Evolutionary conservation across 306 rosid species (phyloP).

Genomic region (Glycine tomentella): DNA sequence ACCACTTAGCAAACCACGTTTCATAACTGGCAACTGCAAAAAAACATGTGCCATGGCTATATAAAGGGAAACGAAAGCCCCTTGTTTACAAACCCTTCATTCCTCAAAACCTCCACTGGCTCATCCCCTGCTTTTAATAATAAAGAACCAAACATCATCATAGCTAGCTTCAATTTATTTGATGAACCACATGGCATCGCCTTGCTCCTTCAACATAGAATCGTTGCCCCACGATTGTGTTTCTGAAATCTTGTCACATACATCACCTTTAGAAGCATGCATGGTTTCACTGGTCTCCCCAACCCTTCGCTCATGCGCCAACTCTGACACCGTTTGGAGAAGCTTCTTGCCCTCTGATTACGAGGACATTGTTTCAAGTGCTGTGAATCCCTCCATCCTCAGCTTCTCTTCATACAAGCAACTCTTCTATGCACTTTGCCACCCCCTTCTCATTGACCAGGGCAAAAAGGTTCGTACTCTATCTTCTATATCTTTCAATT

Average conservation of each 20-base stretch:
- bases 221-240: constrained; percentile 63
- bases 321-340: constrained; percentile 67
- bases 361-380: constrained; percentile 46
- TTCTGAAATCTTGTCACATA: constrained; percentile 48
- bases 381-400: constrained; percentile 37
- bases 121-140: too few relatives aligned
- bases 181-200: constrained; percentile 11
- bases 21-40: background rate
- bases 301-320: constrained; percentile 47
- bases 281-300: constrained; percentile 56
- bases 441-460: constrained; percentile 56
- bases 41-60: background rate
- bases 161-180: too few relatives aligned
- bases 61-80: background rate
- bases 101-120: too few relatives aligned
- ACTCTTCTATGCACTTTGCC: constrained; percentile 54
- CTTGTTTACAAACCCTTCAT: background rate
- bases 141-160: too few relatives aligned
- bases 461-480: constrained; percentile 54
- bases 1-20: too few relatives aligned
- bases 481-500: background rate
- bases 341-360: constrained; percentile 64
- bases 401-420: constrained; percentile 55
- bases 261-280: constrained; percentile 62
- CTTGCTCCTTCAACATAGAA: constrained; percentile 28